Evolutionary conservation across 345 rosid species (phyloP).

Genomic region (Citrus hindsii): DNA sequence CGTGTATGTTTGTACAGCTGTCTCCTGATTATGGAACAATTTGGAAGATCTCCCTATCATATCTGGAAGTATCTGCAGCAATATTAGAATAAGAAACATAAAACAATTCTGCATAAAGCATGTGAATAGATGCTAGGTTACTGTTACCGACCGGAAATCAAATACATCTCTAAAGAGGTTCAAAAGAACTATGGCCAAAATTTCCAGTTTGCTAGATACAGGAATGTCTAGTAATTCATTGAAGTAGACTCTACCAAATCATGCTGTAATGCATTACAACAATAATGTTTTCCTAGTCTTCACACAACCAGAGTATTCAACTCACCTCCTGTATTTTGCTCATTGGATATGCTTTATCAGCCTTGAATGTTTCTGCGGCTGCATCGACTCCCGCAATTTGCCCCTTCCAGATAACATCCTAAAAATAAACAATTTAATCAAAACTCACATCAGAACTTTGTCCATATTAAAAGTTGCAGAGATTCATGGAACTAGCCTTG

Average conservation of each 20-base stretch:
- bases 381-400: conserved; percentile 85
- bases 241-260: not conserved
- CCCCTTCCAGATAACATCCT: conserved; percentile 95
- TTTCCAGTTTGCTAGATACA: not conserved
- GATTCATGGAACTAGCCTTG: conserved; percentile 3
- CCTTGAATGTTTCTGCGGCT: conserved; percentile 70
- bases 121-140: not conserved
- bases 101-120: not conserved
- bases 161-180: not conserved
- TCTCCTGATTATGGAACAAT: conserved; percentile 71
- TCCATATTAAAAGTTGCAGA: not conserved
- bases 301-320: conserved; percentile 16
- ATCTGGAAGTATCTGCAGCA: conserved; percentile 74
- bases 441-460: not conserved
- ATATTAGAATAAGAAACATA: conserved; percentile 15
- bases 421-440: conserved; percentile 16
- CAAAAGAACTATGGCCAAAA: not conserved
- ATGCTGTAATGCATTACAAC: not conserved
- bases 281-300: conserved; percentile 3
- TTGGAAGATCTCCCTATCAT: conserved; percentile 67
- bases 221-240: not conserved
- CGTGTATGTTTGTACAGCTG: conserved; percentile 58
- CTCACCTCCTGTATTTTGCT: conserved; percentile 64
- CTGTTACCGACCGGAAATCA: not conserved
- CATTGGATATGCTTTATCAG: conserved; percentile 80